phyloP scores from a whole-genome alignment of 2,329 filamentous ascomycete species.

The Penicillium sp. region DNA sequence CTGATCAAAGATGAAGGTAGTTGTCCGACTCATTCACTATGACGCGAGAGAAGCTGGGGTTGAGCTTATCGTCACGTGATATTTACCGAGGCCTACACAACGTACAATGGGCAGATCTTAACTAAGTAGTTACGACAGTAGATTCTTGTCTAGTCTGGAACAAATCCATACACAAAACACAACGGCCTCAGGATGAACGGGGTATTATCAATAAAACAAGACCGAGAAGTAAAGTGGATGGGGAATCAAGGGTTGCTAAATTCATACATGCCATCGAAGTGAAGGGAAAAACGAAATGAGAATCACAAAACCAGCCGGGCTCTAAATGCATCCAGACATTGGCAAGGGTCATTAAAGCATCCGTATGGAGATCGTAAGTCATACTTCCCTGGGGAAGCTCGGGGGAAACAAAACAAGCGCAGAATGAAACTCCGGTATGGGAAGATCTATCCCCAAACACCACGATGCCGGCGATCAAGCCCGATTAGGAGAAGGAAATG shows the following conservation, averaged over 20 bases:
- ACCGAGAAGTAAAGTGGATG: conserved; percentile 23
- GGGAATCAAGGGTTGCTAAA: conserved; percentile 9
- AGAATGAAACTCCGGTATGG: conserved; percentile 3
- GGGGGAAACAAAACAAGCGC: not conserved
- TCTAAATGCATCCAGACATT: conserved; percentile 23
- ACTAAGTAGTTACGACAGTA: not conserved
- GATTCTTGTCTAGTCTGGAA: conserved; percentile 5
- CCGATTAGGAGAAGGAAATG: conserved; percentile 1
- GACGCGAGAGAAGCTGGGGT: conserved; percentile 2
- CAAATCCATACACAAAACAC: conserved; percentile 15
- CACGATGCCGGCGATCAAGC: conserved; percentile 7
- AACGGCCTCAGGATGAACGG: conserved; percentile 2
- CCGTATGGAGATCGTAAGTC: conserved; percentile 20
- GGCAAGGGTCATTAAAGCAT: conserved; percentile 18
- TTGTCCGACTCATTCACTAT: not conserved
- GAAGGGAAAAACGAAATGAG: conserved; percentile 3
- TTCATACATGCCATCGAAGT: conserved; percentile 20
- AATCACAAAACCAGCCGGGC: conserved; percentile 7
- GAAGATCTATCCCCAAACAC: conserved; percentile 13
- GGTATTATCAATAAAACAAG: conserved; percentile 36
- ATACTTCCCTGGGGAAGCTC: conserved; percentile 11
- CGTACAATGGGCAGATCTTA: not conserved
- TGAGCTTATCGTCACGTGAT: conserved; percentile 12
- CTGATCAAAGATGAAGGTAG: not conserved
- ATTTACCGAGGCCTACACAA: not conserved